Conservation (phyloP, 2,329 filamentous ascomycete genomes). For the Cryphonectria nitschkei region DNA sequence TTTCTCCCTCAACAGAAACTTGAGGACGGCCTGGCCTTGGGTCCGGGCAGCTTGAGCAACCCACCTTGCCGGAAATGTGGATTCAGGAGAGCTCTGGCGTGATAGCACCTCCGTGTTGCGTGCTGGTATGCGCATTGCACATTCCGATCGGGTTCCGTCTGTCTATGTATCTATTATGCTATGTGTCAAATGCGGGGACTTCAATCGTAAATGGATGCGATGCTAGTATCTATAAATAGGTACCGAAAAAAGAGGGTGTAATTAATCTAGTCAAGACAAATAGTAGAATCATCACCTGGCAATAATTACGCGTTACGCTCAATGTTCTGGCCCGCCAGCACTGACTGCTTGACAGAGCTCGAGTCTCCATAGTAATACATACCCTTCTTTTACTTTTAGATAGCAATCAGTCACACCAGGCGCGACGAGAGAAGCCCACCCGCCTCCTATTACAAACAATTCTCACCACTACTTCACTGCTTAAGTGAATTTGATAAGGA, state of each 20-base stretch:
- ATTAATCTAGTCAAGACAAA: background rate
- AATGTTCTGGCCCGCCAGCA: background rate
- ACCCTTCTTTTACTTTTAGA: no score
- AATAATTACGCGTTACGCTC: no score
- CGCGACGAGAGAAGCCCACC: background rate
- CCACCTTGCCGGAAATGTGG: background rate
- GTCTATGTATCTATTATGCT: background rate
- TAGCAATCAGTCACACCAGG: no score
- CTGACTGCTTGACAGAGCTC: no score
- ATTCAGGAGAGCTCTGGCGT: conserved; percentile 1
- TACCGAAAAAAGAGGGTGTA: background rate
- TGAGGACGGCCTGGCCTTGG: background rate
- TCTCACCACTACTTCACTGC: background rate
- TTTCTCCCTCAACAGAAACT: background rate
- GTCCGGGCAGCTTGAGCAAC: background rate
- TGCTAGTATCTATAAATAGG: background rate
- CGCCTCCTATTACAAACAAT: background rate
- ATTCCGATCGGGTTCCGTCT: background rate
- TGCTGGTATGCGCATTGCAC: background rate
- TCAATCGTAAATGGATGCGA: background rate
- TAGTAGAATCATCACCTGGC: no score
- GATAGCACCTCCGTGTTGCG: conserved; percentile 8
- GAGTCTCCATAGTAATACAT: no score
- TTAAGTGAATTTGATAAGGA: fast-evolving
- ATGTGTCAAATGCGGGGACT: background rate